phyloP scores from a whole-genome alignment of 2,329 filamentous ascomycete genomes.

The Rutstroemia sp. region DNA sequence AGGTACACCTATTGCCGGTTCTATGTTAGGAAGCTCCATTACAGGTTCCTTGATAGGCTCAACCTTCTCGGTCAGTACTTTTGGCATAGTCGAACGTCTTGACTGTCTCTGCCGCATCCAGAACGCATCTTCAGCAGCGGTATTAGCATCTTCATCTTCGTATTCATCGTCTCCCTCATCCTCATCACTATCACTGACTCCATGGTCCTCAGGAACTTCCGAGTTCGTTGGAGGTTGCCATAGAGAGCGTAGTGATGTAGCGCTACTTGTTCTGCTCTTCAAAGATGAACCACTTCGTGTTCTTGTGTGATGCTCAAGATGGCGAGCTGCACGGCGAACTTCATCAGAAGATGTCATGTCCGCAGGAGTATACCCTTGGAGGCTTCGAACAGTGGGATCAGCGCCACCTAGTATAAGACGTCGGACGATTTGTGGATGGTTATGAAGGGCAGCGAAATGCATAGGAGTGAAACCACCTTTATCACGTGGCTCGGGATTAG shows the following conservation, averaged over 20 bases:
- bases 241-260: slow-evolving; percentile 57
- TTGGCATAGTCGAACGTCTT: slow-evolving; percentile 27
- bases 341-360: slow-evolving; percentile 62
- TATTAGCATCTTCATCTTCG: slow-evolving; percentile 28
- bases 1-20: slow-evolving; percentile 27
- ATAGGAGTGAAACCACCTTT: slow-evolving; percentile 75
- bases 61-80: slow-evolving; percentile 11
- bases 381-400: slow-evolving; percentile 61
- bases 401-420: slow-evolving; percentile 67
- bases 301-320: slow-evolving; percentile 53
- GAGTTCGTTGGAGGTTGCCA: slow-evolving; percentile 50
- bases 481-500: slow-evolving; percentile 67
- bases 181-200: slow-evolving; percentile 36
- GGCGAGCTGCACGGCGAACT: slow-evolving; percentile 56
- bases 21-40: slow-evolving; percentile 21
- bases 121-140: slow-evolving; percentile 26
- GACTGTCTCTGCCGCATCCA: slow-evolving; percentile 26
- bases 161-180: slow-evolving; percentile 37
- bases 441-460: slow-evolving; percentile 72
- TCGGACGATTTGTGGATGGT: slow-evolving; percentile 68
- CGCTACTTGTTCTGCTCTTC: slow-evolving; percentile 56
- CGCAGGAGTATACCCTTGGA: slow-evolving; percentile 62
- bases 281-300: slow-evolving; percentile 58
- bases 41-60: slow-evolving; percentile 19
- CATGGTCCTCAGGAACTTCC: slow-evolving; percentile 31